Evolutionary conservation across 2,329 filamentous ascomycete species (phyloP), one percentile per base, ranked within the genome.

Genomic region (Moelleriella libera): DNA sequence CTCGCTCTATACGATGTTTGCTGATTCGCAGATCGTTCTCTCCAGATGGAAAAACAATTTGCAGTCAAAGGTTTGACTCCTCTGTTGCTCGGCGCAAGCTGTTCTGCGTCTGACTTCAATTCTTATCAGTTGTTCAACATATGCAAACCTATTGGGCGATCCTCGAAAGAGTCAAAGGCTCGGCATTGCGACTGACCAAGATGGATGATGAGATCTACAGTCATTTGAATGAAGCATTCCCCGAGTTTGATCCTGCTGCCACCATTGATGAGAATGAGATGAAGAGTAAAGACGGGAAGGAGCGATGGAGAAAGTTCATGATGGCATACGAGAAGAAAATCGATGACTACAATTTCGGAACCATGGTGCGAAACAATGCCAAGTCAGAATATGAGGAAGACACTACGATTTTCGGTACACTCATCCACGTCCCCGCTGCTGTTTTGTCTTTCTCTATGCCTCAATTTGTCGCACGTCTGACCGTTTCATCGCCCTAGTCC

Each of bases 321-420:
- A 89, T 85, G 75, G 72, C 75, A 52, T 98, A 96, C 65, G 88
- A 97, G 70, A 89, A 94, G 67, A 90, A 78, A 68, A 73, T 98
- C n/a, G 84, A 92, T 53, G 94, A 98, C 68, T 98, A 82, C 74
- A 98, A 96, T 72, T 98, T 96, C 66, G 92, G 92, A 48, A 96
- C 92, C 34, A 89, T 98, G 76, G 65, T 98, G 57, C 80, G 92
- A 49, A 75, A 78, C 49, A 85, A 77, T 59, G 76, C 88, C 39
- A 86, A 85, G 57, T 79, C 67, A 47, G 90, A 96, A 66, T 97
- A 98, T 63, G 86, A 83, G 47, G 74, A 94, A 68, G 74, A 94
- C 48, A 87, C 83, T 47, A 95, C 88, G 3, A 95, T 98, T 47
- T 97, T 98, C 58, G 88, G 85, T 89, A 63, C 57, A 75, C 57